Base-by-base conservation (phyloP, 371 early-diverging fungal species). In the Lichtheimia hyalospora region DNA sequence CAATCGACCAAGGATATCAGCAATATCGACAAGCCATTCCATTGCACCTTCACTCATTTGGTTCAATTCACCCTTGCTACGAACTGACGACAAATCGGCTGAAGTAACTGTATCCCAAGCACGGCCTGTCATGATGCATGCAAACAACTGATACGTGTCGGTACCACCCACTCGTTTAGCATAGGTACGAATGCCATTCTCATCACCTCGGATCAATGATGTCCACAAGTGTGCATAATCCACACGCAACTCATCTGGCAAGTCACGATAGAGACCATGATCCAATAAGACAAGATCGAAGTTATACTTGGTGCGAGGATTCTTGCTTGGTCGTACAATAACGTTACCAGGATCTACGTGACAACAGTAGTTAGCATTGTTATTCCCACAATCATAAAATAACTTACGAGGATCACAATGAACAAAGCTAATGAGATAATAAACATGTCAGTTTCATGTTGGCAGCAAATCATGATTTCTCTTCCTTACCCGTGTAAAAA, bases 261-360 rank as follows among this genome's bases (percentile, higher is more conserved):
- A 73, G 39, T 74, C 74, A n/a, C 94, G 89, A 71, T 97, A 97
- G 13, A 97, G 78, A 4, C 97, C 97, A 68, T 96, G 97, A 67
- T 97, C 97, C 54, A 97, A 71, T 12, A 97, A 74, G 3, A 95
- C 90, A 39, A 97, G 67, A 54, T 95, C 91, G 74, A 94, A 96
- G 69, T 94, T 94, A 63, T 84, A 70, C 15, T 83, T 78, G 3
- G 83, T 76, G 14, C 64, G 54, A 23, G 74, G 72, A 7, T 82
- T 52, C 21, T 76, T 70, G 5, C 76, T 68, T n/a, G 88, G 84
- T 15, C 90, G 81, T n/a, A 90, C 84, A 69, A 89, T 73, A 20
- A 90, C 71, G 68, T 90, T 90, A 14, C 91, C 91, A 1, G 90
- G 90, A 63, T 87, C 78, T 77, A 44, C 27, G 12, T 28, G 27